These are phyloP conservation scores for Phialemoniopsis sp. DNA, from an alignment of 2,329 filamentous ascomycete species.

Conservation along the genomic window DNA sequence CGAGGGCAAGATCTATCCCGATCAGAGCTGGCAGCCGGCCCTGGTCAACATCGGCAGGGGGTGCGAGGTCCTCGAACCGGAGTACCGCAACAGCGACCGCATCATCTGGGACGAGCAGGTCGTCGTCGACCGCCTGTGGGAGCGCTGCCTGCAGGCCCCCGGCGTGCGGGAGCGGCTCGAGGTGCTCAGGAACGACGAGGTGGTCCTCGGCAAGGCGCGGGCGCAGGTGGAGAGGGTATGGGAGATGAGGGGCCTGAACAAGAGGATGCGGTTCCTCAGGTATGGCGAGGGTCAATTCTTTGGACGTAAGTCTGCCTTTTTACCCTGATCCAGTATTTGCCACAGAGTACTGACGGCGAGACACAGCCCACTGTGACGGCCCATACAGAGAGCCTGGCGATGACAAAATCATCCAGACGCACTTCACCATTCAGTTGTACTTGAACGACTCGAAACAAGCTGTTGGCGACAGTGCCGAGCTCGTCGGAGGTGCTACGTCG, in stretches of 20 bases:
- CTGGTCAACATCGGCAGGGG: slow-evolving; percentile 64
- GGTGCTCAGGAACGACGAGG: slow-evolving; percentile 20
- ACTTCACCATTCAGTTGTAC: slow-evolving; percentile 54
- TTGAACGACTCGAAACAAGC: slow-evolving; percentile 43
- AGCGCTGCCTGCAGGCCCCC: slow-evolving; percentile 42
- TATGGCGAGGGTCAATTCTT: slow-evolving; percentile 74
- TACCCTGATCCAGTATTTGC: too few species aligned
- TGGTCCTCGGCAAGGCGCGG: slow-evolving; percentile 26
- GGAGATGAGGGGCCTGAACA: slow-evolving; percentile 56
- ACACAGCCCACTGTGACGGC: slow-evolving; percentile 66
- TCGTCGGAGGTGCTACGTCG: slow-evolving; percentile 50
- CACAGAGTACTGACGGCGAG: too few species aligned
- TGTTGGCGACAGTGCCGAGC: slow-evolving; percentile 23
- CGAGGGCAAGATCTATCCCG: slow-evolving; percentile 11
- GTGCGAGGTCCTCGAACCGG: slow-evolving; percentile 49
- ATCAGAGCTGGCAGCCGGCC: slow-evolving; percentile 56
- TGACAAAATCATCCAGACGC: slow-evolving; percentile 35
- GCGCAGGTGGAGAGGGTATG: slow-evolving; percentile 21
- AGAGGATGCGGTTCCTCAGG: slow-evolving; percentile 70
- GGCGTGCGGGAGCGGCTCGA: slow-evolving; percentile 35
- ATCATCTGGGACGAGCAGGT: slow-evolving; percentile 70
- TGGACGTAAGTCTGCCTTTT: slow-evolving; percentile 30
- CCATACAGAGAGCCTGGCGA: slow-evolving; percentile 52
- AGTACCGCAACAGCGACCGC: slow-evolving; percentile 66
- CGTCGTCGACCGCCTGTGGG: slow-evolving; percentile 60